phyloP scores from a whole-genome alignment of 352 stramenopile genomes.

The Globisporangium alternatum region DNA sequence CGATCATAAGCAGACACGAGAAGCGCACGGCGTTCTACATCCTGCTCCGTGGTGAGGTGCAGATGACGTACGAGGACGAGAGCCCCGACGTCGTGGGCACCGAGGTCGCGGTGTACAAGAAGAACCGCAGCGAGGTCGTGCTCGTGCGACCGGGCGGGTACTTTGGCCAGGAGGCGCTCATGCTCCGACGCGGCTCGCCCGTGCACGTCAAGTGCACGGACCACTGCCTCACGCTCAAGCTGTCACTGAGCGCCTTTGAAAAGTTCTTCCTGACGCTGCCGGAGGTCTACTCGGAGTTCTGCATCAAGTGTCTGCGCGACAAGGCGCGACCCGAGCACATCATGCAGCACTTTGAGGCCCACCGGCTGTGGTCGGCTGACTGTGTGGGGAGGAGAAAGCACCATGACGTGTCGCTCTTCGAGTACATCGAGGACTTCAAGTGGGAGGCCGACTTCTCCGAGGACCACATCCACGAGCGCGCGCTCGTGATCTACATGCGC shows the following conservation, averaged over 20 bases:
- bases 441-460: slow-evolving; percentile 53
- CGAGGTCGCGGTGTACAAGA: slow-evolving; percentile 14
- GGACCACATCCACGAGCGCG: slow-evolving; percentile 45
- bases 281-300: slow-evolving; percentile 65
- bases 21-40: slow-evolving; percentile 42
- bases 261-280: slow-evolving; percentile 55
- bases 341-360: slow-evolving; percentile 67
- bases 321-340: slow-evolving; percentile 44
- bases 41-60: slow-evolving; percentile 37
- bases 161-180: slow-evolving; percentile 66
- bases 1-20: slow-evolving; percentile 30
- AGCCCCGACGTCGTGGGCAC: neutral
- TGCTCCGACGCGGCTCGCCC: slow-evolving; percentile 36
- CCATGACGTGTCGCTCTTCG: slow-evolving; percentile 55
- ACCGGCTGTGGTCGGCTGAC: slow-evolving; percentile 57
- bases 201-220: slow-evolving; percentile 35
- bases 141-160: slow-evolving; percentile 49
- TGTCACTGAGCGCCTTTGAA: slow-evolving; percentile 39
- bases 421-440: slow-evolving; percentile 68
- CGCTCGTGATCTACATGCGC: slow-evolving; percentile 58
- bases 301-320: slow-evolving; percentile 60
- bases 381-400: slow-evolving; percentile 40
- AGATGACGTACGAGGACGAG: slow-evolving; percentile 30
- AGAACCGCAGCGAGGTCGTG: slow-evolving; percentile 25
- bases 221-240: slow-evolving; percentile 44